Conservation (phyloP, 2,329 filamentous ascomycete species). For the Fusarium neocosmosporiellum region DNA sequence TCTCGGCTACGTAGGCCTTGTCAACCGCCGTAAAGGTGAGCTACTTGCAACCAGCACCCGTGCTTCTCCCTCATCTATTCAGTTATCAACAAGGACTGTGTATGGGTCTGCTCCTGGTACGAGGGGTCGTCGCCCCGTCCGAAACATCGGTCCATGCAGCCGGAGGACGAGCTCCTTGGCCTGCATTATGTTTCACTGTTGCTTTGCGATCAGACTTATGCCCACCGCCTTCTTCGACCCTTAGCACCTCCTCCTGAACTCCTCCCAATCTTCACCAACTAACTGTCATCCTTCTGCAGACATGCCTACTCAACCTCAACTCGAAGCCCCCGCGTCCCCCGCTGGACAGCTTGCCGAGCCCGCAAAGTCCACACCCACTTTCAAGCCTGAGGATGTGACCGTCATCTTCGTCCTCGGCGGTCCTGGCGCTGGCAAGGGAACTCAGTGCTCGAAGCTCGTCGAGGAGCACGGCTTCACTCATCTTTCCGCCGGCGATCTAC, state of each 20-base stretch:
- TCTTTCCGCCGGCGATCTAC: slow-evolving; percentile 90
- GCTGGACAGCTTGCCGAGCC: slow-evolving; percentile 55
- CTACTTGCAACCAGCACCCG: neutral
- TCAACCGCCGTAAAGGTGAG: slow-evolving; percentile 61
- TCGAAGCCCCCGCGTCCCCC: slow-evolving; percentile 29
- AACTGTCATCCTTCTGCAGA: slow-evolving; percentile 6
- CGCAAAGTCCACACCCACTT: slow-evolving; percentile 71
- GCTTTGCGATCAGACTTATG: slow-evolving; percentile 3
- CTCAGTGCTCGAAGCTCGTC: slow-evolving; percentile 91
- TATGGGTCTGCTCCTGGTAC: neutral
- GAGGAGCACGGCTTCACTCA: slow-evolving; percentile 91
- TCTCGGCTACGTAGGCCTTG: slow-evolving; percentile 62
- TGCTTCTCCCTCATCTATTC: neutral
- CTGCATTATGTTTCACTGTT: slow-evolving; percentile 1
- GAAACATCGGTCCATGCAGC: slow-evolving; percentile 19
- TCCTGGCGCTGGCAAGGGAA: slow-evolving; percentile 95
- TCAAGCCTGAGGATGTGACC: slow-evolving; percentile 81
- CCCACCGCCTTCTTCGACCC: slow-evolving; percentile 4
- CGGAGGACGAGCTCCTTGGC: slow-evolving; percentile 18
- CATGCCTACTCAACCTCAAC: slow-evolving; percentile 24
- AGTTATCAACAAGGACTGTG: neutral
- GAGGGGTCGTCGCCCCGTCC: slow-evolving; percentile 6
- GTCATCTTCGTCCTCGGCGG: slow-evolving; percentile 97
- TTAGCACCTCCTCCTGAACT: neutral
- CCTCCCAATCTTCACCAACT: slow-evolving; percentile 7